These are phyloP conservation scores for Penicillium pancosmium DNA, from an alignment of 495 filamentous ascomycete genomes.

Conservation along the genomic window DNA sequence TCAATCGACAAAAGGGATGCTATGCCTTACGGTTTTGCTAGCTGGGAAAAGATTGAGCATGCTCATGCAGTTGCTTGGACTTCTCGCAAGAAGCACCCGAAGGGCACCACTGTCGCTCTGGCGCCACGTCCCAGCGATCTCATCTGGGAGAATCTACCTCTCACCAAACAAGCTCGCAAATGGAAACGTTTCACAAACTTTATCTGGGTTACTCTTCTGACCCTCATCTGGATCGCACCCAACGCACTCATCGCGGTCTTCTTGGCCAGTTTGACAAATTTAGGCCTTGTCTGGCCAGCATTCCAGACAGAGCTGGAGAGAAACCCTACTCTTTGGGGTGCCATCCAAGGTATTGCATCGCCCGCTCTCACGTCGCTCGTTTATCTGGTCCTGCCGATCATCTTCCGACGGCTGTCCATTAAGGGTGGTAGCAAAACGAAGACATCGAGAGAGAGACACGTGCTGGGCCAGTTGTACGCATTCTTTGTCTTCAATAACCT, in stretches of 20 bases:
- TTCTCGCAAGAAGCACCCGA: conserved; percentile 75
- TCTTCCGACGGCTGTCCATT: conserved; percentile 83
- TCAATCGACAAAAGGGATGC: conserved; percentile 84
- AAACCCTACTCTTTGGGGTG: conserved; percentile 71
- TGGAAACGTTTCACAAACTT: conserved; percentile 78
- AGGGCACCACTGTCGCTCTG: conserved; percentile 75
- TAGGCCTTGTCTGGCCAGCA: conserved; percentile 76
- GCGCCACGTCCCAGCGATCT: conserved; percentile 89
- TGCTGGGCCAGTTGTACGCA: conserved; percentile 85
- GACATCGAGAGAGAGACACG: conserved; percentile 90
- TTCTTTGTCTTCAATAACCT: conserved; percentile 99
- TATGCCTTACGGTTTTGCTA: conserved; percentile 92
- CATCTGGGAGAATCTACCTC: conserved; percentile 91
- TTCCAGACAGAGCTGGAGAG: conserved; percentile 66
- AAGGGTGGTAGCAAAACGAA: conserved; percentile 85
- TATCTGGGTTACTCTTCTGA: conserved; percentile 79
- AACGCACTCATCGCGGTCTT: conserved; percentile 96
- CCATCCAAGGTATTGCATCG: conserved; percentile 92
- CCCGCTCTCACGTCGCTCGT: conserved; percentile 87
- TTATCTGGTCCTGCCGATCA: conserved; percentile 85
- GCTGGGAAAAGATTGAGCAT: conserved; percentile 82
- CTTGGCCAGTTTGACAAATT: conserved; percentile 77
- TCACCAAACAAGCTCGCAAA: conserved; percentile 64
- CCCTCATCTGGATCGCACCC: conserved; percentile 87
- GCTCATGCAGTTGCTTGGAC: conserved; percentile 87